Evolutionary conservation across 345 rosid genomes (phyloP).

Genomic region (Brassica rapa): DNA sequence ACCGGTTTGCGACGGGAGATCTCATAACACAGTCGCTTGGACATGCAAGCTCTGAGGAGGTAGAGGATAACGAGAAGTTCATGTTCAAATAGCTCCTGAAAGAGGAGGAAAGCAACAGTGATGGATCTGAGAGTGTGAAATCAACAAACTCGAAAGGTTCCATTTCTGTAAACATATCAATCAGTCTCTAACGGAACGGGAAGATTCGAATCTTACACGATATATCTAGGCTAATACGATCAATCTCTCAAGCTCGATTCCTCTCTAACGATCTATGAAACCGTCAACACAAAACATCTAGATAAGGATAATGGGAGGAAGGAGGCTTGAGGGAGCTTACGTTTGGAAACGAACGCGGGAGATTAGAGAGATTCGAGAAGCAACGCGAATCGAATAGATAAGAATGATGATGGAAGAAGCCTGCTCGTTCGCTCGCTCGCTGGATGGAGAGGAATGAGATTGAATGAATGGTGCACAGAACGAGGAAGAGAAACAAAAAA

Average conservation of each 20-base stretch:
- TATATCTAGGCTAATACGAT: not conserved
- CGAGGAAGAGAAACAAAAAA: not conserved
- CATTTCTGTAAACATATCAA: not conserved
- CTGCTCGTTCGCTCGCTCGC: not conserved
- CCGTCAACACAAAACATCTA: too few relatives aligned
- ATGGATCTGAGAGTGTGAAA: not conserved
- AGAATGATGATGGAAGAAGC: conserved; percentile 3
- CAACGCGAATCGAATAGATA: not conserved
- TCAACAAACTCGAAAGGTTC: not conserved
- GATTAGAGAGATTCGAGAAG: not conserved
- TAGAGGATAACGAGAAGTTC: conserved; percentile 42
- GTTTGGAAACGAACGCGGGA: not conserved
- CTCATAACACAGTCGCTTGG: conserved; percentile 44
- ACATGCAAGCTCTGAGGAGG: conserved; percentile 47
- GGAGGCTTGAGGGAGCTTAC: not conserved
- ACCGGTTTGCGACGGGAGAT: conserved; percentile 20
- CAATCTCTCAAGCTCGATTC: not conserved
- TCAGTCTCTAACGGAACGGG: not conserved
- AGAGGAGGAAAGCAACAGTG: not conserved
- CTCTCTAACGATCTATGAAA: not conserved
- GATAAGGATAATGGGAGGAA: too few relatives aligned
- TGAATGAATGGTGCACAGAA: not conserved
- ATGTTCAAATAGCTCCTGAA: conserved; percentile 41
- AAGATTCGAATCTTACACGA: not conserved
- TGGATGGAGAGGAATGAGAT: not conserved